A percentile compares a stretch with the other conserved stretches of the same genome.
These are phyloP conservation scores for Abortiporus biennis DNA, from an alignment of 1,284 basidiomycete genomes.

Conservation along the genomic window DNA sequence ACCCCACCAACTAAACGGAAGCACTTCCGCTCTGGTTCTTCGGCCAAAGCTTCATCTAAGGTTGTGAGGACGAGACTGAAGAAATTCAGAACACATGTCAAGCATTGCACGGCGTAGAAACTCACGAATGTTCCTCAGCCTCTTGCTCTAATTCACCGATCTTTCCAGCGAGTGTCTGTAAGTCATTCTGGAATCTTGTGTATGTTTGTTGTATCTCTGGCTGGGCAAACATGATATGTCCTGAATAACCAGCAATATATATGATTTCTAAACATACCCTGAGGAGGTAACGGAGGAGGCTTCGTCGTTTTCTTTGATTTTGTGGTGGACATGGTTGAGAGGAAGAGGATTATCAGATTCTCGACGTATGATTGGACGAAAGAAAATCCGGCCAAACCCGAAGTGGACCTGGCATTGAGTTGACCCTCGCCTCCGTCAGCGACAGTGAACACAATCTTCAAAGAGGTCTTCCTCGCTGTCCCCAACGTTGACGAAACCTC, in stretches of 20 bases:
- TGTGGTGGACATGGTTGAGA: constrained; percentile 32
- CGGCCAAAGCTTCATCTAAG: constrained; percentile 68
- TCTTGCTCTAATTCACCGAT: constrained; percentile 93
- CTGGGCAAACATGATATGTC: constrained; percentile 35
- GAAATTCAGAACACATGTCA: background rate
- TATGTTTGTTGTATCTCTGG: constrained; percentile 78
- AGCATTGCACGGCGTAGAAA: constrained; percentile 10
- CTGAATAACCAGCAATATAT: no score
- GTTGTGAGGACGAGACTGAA: constrained; percentile 85
- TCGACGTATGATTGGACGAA: constrained; percentile 44
- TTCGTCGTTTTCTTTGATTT: constrained; percentile 37
- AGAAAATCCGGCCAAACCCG: constrained; percentile 25
- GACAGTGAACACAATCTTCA: constrained; percentile 11
- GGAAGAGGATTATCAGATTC: constrained; percentile 29
- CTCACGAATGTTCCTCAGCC: constrained; percentile 83
- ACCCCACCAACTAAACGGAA: constrained; percentile 96
- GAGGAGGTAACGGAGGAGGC: constrained; percentile 47
- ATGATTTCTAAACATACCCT: constrained; percentile 54
- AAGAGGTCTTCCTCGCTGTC: constrained; percentile 8
- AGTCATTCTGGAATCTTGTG: constrained; percentile 72
- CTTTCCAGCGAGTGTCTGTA: constrained; percentile 83
- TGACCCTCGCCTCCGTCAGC: constrained; percentile 18
- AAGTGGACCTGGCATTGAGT: constrained; percentile 25
- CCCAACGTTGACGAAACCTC: constrained; percentile 13
- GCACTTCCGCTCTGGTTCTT: constrained; percentile 89